Conservation (phyloP, 2,329 filamentous ascomycete genomes). For the Lachnellula cervina region DNA sequence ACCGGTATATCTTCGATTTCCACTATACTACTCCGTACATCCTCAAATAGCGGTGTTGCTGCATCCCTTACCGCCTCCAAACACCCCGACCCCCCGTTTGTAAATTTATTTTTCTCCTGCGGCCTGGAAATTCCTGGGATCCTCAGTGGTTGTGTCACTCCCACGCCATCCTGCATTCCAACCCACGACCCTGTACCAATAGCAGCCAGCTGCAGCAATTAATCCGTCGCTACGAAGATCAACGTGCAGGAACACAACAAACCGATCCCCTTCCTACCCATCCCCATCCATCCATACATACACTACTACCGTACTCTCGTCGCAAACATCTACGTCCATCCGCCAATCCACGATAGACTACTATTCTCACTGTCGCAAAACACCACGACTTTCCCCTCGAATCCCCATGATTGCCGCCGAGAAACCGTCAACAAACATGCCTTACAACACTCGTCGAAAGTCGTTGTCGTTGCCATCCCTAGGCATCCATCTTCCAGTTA, state of each 20-base stretch:
- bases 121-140: slow-evolving; percentile 5
- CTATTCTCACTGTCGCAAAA: background rate
- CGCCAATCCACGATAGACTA: background rate
- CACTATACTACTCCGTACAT: background rate
- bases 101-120: background rate
- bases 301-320: background rate
- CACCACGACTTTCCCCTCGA: background rate
- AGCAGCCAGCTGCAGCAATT: slow-evolving; percentile 13
- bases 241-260: slow-evolving; percentile 30
- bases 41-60: slow-evolving; percentile 12
- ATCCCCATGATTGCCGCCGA: slow-evolving; percentile 11
- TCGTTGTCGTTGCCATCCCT: slow-evolving; percentile 88
- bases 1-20: background rate
- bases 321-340: slow-evolving; percentile 11
- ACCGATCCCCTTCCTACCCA: slow-evolving; percentile 8
- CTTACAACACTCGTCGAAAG: slow-evolving; percentile 95
- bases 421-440: slow-evolving; percentile 51
- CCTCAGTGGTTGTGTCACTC: slow-evolving; percentile 15
- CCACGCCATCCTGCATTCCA: slow-evolving; percentile 27
- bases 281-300: slow-evolving; percentile 12
- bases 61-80: slow-evolving; percentile 13
- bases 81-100: slow-evolving; percentile 5
- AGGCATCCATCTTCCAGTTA: slow-evolving; percentile 79
- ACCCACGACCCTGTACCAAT: slow-evolving; percentile 22
- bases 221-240: slow-evolving; percentile 27